Evolutionary conservation across 2,329 filamentous ascomycete species (phyloP).

Genomic region (Microcyclospora pomicola): DNA sequence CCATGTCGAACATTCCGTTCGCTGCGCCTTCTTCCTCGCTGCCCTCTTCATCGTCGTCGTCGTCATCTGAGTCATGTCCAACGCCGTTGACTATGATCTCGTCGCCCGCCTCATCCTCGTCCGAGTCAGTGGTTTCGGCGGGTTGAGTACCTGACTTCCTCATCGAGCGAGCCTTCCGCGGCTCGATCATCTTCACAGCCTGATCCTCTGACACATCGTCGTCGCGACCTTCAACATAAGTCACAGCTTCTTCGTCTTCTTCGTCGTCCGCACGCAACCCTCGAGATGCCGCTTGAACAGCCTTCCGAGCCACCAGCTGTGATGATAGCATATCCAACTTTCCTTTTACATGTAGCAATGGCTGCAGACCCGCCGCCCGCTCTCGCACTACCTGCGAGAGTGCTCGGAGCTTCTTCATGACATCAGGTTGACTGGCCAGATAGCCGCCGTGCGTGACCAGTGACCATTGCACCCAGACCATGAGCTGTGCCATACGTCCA

Average conservation of each 20-base stretch:
- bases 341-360: constrained; percentile 77
- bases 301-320: constrained; percentile 68
- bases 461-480: constrained; percentile 94
- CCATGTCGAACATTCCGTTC: constrained; percentile 8
- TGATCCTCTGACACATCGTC: constrained; percentile 37
- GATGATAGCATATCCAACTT: constrained; percentile 89
- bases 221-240: constrained; percentile 77
- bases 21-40: constrained; percentile 26
- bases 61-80: constrained; percentile 9
- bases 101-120: constrained; percentile 6
- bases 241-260: constrained; percentile 57
- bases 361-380: constrained; percentile 66
- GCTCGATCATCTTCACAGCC: constrained; percentile 1
- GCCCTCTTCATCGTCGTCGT: constrained; percentile 29
- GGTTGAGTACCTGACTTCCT: constrained; percentile 1
- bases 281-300: constrained; percentile 41
- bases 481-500: constrained; percentile 75
- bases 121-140: constrained; percentile 4
- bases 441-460: constrained; percentile 85
- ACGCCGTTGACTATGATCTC: constrained; percentile 8
- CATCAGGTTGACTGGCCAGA: constrained; percentile 70
- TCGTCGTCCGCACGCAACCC: constrained; percentile 41
- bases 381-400: constrained; percentile 76
- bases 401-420: constrained; percentile 62
- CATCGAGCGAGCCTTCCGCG: not conserved